Conservation (phyloP, 495 filamentous ascomycete species). For the Jackrogersella minutella region DNA sequence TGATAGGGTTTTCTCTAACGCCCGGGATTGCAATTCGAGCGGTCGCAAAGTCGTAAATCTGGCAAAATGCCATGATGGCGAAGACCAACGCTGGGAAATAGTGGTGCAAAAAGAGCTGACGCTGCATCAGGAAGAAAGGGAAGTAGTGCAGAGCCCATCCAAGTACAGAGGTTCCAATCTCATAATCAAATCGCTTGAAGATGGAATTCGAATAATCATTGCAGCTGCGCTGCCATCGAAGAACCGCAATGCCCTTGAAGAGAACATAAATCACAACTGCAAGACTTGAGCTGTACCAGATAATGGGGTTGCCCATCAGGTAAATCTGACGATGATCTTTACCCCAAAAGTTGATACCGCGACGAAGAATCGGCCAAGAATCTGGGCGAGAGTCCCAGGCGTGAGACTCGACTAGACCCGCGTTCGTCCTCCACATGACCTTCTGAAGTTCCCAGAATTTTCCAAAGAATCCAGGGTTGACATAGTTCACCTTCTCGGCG, state of each 20-base stretch:
- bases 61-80: slow-evolving; percentile 85
- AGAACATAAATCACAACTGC: slow-evolving; percentile 78
- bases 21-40: slow-evolving; percentile 72
- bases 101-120: slow-evolving; percentile 97
- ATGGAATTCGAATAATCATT: slow-evolving; percentile 79
- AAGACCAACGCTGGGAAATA: slow-evolving; percentile 98
- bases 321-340: slow-evolving; percentile 94
- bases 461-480: slow-evolving; percentile 92
- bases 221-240: slow-evolving; percentile 94
- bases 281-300: slow-evolving; percentile 92
- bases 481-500: slow-evolving; percentile 94
- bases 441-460: slow-evolving; percentile 99
- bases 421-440: slow-evolving; percentile 99
- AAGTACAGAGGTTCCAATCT: slow-evolving; percentile 87
- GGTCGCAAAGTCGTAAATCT: slow-evolving; percentile 84
- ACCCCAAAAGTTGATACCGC: slow-evolving; percentile 99
- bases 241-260: slow-evolving; percentile 87
- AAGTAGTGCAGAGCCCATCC: slow-evolving; percentile 98
- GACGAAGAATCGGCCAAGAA: slow-evolving; percentile 90
- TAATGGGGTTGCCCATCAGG: slow-evolving; percentile 91
- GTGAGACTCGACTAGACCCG: slow-evolving; percentile 93
- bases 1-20: slow-evolving; percentile 71
- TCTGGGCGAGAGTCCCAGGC: slow-evolving; percentile 96
- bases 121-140: slow-evolving; percentile 97
- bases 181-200: slow-evolving; percentile 97